Evolutionary conservation across 352 stramenopile genomes (phyloP), one percentile per base, ranked within the genome.

Genomic region (Phytophthora uliginosa): DNA sequence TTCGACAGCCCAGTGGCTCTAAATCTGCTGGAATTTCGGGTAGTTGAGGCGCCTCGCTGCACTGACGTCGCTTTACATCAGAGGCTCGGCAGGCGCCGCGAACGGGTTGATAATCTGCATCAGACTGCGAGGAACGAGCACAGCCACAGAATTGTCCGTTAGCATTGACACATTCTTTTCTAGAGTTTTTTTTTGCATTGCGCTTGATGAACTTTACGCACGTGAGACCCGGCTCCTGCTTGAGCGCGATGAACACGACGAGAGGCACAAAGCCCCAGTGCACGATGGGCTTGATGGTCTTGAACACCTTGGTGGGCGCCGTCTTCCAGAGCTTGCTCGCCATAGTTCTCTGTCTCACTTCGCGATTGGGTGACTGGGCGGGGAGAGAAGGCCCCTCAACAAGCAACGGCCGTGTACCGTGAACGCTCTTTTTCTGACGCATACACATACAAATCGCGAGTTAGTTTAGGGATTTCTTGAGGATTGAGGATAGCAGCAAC

Each of bases 211-310:
- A 54, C 34, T 63, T 22, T 10, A 86, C 86, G 65, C 63, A 94
- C 88, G 85, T 89, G 68, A 94, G 81, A 40, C 88, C 71, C 12
- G 80, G 78, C 65, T 95, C 90, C 73, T 94, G 89, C 78, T 89
- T 89, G 53, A 97, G 66, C 38, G 86, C 90, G 53, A 97, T 87
- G 74, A 85, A 88, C 65, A 97, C 66, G 61, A 95, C 82, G 26
- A 97, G 82, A 66, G 90, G 90, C 56, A 97, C 77, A 68, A 95
- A 95, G 45, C 83, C 84, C 59, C 82, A 80, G 84, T 97, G 89
- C 72, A 94, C 90, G 66, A 95, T 84, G 22, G 90, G 88, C 82
- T 95, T 95, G 72, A 95, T 79, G 55, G 83, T 68, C 84, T 95
- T 95, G 61, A 96, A 81, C 53, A 85, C 78, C 81, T 84, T 90